Conservation (phyloP, 805 yeast genomes). For the Blastobotrys muscicola region DNA sequence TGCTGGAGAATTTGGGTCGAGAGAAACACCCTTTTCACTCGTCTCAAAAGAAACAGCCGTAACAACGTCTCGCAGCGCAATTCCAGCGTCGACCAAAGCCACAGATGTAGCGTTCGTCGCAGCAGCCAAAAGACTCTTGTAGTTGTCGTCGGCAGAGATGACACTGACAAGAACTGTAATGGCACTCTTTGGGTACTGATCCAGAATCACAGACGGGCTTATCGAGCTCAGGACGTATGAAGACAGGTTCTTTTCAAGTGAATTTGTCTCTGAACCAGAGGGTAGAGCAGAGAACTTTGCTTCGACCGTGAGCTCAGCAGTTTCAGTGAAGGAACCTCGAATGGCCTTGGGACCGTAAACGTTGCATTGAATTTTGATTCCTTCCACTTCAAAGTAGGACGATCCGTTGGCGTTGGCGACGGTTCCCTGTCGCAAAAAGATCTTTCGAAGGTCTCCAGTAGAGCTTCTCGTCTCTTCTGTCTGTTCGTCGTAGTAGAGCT, state of each 20-base stretch:
- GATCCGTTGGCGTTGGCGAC: constrained; percentile 75
- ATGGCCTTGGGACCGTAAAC: constrained; percentile 88
- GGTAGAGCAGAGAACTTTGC: constrained; percentile 45
- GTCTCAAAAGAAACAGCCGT: constrained; percentile 31
- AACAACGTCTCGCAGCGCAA: constrained; percentile 70
- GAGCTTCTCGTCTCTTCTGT: constrained; percentile 7
- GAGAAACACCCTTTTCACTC: neutral
- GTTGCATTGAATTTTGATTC: constrained; percentile 51
- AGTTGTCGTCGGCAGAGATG: constrained; percentile 37
- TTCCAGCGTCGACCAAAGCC: constrained; percentile 78
- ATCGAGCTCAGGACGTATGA: constrained; percentile 44
- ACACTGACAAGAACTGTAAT: constrained; percentile 70
- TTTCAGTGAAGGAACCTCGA: constrained; percentile 58
- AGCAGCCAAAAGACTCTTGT: constrained; percentile 34
- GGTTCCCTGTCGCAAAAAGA: constrained; percentile 55
- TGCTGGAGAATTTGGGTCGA: neutral
- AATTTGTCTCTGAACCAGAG: constrained; percentile 18
- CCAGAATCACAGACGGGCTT: constrained; percentile 45
- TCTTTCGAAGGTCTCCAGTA: constrained; percentile 27
- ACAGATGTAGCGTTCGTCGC: constrained; percentile 55
- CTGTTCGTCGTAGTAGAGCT: constrained; percentile 8
- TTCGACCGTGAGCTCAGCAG: constrained; percentile 57
- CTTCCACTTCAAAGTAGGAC: constrained; percentile 61
- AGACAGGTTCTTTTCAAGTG: constrained; percentile 35
- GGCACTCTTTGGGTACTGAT: constrained; percentile 82